Evolutionary conservation across 2,329 filamentous ascomycete genomes (phyloP).

Genomic region (Xylariaceae sp.): DNA sequence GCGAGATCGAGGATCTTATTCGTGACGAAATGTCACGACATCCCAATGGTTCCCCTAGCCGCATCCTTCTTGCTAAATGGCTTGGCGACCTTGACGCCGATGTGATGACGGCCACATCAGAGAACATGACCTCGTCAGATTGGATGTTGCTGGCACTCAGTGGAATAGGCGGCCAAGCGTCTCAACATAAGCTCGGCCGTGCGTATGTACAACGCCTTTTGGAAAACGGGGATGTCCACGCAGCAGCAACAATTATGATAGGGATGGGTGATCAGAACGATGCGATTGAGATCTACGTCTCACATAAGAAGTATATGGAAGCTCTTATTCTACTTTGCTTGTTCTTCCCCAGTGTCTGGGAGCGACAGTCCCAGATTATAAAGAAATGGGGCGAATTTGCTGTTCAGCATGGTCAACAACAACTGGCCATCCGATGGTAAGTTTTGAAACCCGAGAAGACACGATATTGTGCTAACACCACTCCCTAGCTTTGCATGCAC

Average conservation of each 20-base stretch:
- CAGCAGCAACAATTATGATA: constrained; percentile 88
- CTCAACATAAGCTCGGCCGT: constrained; percentile 87
- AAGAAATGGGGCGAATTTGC: constrained; percentile 95
- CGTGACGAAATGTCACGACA: constrained; percentile 82
- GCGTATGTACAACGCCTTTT: constrained; percentile 89
- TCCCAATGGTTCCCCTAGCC: constrained; percentile 70
- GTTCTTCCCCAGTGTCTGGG: constrained; percentile 83
- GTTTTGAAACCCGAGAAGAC: constrained; percentile 24
- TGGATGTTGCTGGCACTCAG: constrained; percentile 97
- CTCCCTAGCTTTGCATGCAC: constrained; percentile 77
- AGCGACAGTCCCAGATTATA: constrained; percentile 83
- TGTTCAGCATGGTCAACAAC: constrained; percentile 82
- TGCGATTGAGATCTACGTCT: constrained; percentile 94
- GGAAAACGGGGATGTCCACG: constrained; percentile 87
- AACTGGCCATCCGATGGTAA: constrained; percentile 82
- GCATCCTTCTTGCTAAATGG: constrained; percentile 89
- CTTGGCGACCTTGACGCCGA: constrained; percentile 83
- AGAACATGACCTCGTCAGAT: constrained; percentile 89
- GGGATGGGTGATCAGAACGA: constrained; percentile 92
- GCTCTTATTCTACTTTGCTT: constrained; percentile 86
- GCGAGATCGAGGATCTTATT: constrained; percentile 78
- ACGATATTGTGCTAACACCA: constrained; percentile 16
- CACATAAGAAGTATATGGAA: constrained; percentile 89
- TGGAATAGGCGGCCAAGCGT: constrained; percentile 76
- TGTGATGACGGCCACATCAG: constrained; percentile 75